phyloP scores from a whole-genome alignment of 306 rosid genomes.

The Elaeagnus macrophylla region DNA sequence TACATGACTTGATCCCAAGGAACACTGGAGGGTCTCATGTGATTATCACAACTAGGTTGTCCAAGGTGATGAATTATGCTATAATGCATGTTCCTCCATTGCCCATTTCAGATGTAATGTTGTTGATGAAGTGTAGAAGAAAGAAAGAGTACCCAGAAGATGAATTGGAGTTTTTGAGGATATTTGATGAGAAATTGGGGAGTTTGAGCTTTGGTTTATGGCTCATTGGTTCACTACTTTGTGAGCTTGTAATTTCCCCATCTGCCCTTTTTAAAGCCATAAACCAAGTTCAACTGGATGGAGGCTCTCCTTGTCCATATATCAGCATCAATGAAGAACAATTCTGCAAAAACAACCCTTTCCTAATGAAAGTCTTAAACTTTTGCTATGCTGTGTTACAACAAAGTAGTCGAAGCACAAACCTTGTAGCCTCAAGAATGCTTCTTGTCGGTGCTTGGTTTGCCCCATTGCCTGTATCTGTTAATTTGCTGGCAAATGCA shows the following conservation, averaged over 20 bases:
- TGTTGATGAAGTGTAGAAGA: conserved; percentile 63
- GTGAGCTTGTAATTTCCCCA: conserved; percentile 57
- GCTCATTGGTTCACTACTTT: conserved; percentile 59
- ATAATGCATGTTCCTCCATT: conserved; percentile 53
- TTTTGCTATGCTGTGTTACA: conserved; percentile 47
- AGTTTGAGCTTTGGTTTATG: conserved; percentile 66
- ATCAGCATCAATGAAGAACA: conserved; percentile 56
- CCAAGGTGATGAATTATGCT: conserved; percentile 57
- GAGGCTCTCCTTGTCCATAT: conserved; percentile 35
- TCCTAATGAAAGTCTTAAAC: conserved; percentile 57
- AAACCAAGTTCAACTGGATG: conserved; percentile 43
- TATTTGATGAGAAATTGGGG: conserved; percentile 56
- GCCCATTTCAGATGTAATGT: conserved; percentile 57
- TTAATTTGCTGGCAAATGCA: conserved; percentile 39
- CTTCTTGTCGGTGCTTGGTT: conserved; percentile 71
- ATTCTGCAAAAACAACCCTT: conserved; percentile 57
- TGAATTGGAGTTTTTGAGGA: conserved; percentile 46
- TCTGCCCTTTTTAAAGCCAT: conserved; percentile 57
- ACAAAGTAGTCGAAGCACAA: conserved; percentile 34
- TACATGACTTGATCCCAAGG: conserved; percentile 70
- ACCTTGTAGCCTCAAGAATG: conserved; percentile 60
- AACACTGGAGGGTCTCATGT: conserved; percentile 74
- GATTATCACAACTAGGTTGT: conserved; percentile 53
- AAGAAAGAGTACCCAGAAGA: conserved; percentile 50
- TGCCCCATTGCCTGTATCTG: conserved; percentile 55